Evolutionary conservation across 352 stramenopile species (phyloP).

Genomic region (Pythium volutum): DNA sequence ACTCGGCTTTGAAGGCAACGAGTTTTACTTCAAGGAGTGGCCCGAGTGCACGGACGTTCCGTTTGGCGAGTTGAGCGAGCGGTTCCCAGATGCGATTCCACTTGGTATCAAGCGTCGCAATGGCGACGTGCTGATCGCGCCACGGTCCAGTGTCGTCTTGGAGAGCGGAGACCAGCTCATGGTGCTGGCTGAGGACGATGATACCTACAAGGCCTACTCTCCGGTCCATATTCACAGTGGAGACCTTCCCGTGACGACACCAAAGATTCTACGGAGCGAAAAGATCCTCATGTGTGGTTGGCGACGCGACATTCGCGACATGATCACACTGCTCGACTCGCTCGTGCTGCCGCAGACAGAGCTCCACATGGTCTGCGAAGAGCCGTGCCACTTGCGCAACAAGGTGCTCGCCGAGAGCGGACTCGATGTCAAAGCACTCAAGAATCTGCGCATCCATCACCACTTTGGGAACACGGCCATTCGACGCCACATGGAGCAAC

Average conservation of each 20-base stretch:
- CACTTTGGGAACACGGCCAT: conserved; percentile 79
- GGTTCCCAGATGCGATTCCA: conserved; percentile 80
- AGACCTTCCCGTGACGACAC: conserved; percentile 23
- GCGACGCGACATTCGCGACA: conserved; percentile 89
- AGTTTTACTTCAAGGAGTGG: conserved; percentile 90
- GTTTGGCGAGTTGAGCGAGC: conserved; percentile 63
- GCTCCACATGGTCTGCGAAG: conserved; percentile 81
- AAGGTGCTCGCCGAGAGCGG: conserved; percentile 62
- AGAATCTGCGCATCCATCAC: conserved; percentile 69
- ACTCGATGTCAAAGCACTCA: conserved; percentile 43
- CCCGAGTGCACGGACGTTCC: conserved; percentile 64
- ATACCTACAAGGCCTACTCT: conserved; percentile 75
- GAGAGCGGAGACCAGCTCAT: conserved; percentile 67
- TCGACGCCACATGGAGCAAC: conserved; percentile 57
- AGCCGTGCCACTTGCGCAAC: conserved; percentile 55
- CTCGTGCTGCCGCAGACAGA: conserved; percentile 60
- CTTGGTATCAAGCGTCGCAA: conserved; percentile 67
- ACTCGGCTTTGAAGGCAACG: conserved; percentile 84
- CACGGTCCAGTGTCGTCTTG: conserved; percentile 30
- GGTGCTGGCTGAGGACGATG: conserved; percentile 85
- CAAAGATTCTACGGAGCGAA: conserved; percentile 36
- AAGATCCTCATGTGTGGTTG: conserved; percentile 86
- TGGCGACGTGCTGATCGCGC: conserved; percentile 63
- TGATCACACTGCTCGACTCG: conserved; percentile 83
- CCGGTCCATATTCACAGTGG: conserved; percentile 40